Conservation (phyloP, 306 rosid species). For the Malus fusca region DNA sequence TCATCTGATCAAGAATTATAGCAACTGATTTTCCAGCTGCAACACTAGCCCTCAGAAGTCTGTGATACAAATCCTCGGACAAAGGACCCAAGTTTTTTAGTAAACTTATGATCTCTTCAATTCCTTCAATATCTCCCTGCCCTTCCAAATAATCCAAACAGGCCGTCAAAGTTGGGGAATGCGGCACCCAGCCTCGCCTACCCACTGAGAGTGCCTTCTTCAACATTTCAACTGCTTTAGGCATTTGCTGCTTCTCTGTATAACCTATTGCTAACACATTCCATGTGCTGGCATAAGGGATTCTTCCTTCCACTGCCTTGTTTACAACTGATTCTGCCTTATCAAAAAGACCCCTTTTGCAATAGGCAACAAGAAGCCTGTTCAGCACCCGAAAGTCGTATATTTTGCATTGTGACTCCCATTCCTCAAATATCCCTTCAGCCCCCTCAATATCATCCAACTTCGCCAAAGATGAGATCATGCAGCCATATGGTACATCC, state of each 20-base stretch:
- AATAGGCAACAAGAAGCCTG: slow-evolving; percentile 29
- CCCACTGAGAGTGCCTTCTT: slow-evolving; percentile 25
- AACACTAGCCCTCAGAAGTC: slow-evolving; percentile 20
- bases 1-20: slow-evolving; percentile 6
- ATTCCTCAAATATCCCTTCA: slow-evolving; percentile 28
- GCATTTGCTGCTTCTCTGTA: slow-evolving; percentile 8
- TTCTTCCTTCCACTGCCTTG: slow-evolving; percentile 18
- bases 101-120: slow-evolving; percentile 19
- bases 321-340: slow-evolving; percentile 25
- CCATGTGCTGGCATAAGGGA: slow-evolving; percentile 26
- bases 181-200: slow-evolving; percentile 27
- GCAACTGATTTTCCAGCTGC: slow-evolving; percentile 20
- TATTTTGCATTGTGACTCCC: slow-evolving; percentile 23
- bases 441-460: slow-evolving; percentile 33
- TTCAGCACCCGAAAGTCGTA: slow-evolving; percentile 35
- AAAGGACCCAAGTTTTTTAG: slow-evolving; percentile 11
- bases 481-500: slow-evolving; percentile 19
- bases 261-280: slow-evolving; percentile 30
- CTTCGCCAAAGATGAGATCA: slow-evolving; percentile 28
- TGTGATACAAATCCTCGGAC: slow-evolving; percentile 5
- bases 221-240: slow-evolving; percentile 25
- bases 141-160: slow-evolving; percentile 32
- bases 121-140: slow-evolving; percentile 19
- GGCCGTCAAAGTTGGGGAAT: background rate
- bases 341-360: slow-evolving; percentile 28